Percentiles rank a stretch among this genome's conserved stretches.
These are phyloP conservation scores for Pterocarpus santalinus DNA, from an alignment of 306 rosid species.

Conservation along the genomic window DNA sequence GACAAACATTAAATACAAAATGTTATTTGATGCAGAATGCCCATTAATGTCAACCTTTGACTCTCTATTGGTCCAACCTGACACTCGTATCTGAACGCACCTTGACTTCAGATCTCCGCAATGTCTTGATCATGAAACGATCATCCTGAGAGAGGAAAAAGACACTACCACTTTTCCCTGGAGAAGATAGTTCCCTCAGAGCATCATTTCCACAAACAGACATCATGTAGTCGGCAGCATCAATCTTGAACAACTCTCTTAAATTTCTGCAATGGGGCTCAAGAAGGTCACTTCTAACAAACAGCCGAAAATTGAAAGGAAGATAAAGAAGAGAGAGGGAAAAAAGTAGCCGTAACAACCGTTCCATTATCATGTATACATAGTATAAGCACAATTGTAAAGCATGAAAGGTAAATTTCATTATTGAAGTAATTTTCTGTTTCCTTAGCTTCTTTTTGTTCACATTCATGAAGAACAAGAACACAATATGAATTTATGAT, in stretches of 20 bases:
- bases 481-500: constrained; percentile 1
- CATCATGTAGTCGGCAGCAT: constrained; percentile 92
- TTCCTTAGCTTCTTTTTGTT: neutral
- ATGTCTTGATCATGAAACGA: constrained; percentile 89
- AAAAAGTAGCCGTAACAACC: neutral
- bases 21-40: neutral
- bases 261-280: constrained; percentile 59
- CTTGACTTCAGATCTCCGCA: constrained; percentile 85
- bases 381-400: neutral
- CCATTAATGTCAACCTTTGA: neutral
- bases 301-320: constrained; percentile 13
- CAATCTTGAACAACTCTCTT: constrained; percentile 87
- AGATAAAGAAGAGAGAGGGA: neutral
- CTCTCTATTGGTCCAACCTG: neutral
- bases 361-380: neutral
- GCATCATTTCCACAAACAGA: constrained; percentile 92
- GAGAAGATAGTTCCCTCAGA: constrained; percentile 86
- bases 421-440: constrained; percentile 2
- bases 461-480: neutral
- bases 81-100: constrained; percentile 44
- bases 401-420: constrained; percentile 14
- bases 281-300: constrained; percentile 27
- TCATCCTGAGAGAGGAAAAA: constrained; percentile 89
- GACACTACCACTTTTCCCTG: constrained; percentile 89
- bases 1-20: neutral